These are phyloP conservation scores for Peronospora destructor DNA, from an alignment of 352 stramenopile species.

Conservation along the genomic window DNA sequence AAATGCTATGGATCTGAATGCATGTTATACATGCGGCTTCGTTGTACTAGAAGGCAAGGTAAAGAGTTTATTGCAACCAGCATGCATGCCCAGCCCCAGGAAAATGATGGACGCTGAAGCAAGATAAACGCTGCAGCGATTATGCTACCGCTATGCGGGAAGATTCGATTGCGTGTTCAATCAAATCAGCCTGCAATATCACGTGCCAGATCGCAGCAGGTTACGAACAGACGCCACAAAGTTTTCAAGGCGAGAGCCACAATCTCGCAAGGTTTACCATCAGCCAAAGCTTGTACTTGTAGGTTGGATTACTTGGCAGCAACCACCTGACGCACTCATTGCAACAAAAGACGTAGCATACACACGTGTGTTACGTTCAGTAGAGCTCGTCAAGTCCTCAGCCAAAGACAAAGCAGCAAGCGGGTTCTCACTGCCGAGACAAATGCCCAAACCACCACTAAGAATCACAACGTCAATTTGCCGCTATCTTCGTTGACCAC, in stretches of 20 bases:
- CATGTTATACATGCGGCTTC: neutral
- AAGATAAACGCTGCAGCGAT: too few species aligned
- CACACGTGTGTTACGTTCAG: conserved; percentile 43
- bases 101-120: too few species aligned
- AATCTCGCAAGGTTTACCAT: conserved; percentile 35
- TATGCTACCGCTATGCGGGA: too few species aligned
- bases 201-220: too few species aligned
- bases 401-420: conserved; percentile 43
- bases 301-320: conserved; percentile 60
- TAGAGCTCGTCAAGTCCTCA: conserved; percentile 43
- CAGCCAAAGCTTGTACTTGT: conserved; percentile 38
- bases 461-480: conserved; percentile 15
- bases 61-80: too few species aligned
- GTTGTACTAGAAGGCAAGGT: too few species aligned
- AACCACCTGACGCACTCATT: conserved; percentile 47
- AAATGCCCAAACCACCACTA: conserved; percentile 10
- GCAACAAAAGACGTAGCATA: conserved; percentile 41
- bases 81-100: too few species aligned
- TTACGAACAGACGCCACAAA: conserved; percentile 59
- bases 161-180: too few species aligned
- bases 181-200: too few species aligned
- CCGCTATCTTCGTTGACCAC: conserved; percentile 10
- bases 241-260: conserved; percentile 36
- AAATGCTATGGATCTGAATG: neutral
- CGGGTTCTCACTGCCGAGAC: conserved; percentile 28